Evolutionary conservation across 305 asterid species (phyloP).

Genomic region (Plantago lanceolata): DNA sequence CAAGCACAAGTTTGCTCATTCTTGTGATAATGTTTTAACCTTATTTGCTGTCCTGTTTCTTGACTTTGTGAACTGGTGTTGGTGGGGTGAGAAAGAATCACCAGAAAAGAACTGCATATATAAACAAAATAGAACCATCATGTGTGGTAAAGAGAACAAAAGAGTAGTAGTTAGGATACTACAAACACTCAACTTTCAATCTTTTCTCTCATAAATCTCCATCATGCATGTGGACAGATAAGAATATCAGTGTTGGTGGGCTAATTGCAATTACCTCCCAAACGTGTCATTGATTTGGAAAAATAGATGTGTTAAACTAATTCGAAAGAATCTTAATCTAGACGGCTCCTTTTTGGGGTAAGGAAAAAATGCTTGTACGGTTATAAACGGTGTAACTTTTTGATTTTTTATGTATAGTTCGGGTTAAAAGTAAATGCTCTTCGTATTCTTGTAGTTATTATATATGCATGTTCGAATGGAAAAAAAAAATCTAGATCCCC

Average conservation of each 20-base stretch:
- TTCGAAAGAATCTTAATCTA: neutral
- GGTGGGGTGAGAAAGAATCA: neutral
- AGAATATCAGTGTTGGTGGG: neutral
- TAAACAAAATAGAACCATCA: no score
- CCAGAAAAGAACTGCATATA: no score
- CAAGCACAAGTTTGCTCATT: slow-evolving; percentile 4
- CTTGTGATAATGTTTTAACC: neutral
- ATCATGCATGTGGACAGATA: neutral
- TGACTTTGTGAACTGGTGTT: neutral
- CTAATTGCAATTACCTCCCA: neutral
- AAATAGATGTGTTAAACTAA: no score
- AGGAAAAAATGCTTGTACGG: no score
- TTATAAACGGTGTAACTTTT: no score
- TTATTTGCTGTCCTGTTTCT: neutral
- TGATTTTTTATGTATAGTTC: no score
- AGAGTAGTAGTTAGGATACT: neutral
- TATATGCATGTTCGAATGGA: no score
- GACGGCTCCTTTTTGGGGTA: no score
- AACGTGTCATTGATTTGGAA: neutral
- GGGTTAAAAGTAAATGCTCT: no score
- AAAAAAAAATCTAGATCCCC: no score
- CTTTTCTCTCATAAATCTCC: neutral
- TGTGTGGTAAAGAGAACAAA: no score
- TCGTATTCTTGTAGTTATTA: no score
- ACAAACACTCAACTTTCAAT: neutral